Evolutionary conservation across 2,329 filamentous ascomycete species (phyloP), one percentile per base, ranked within the genome.

Genomic region (Metarhizium sp.): DNA sequence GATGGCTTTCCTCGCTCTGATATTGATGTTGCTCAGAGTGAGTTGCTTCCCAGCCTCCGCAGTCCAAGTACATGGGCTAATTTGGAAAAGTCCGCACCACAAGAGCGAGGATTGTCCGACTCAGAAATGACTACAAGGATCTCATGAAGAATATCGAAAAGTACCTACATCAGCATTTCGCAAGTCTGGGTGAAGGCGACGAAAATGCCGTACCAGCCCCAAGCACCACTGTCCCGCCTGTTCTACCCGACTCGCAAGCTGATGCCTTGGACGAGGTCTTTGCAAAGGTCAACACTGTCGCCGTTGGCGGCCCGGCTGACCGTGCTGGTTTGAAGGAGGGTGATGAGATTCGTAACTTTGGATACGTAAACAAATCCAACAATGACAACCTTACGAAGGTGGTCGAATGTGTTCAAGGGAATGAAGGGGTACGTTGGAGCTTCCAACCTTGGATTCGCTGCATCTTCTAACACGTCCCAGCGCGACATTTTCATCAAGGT

Each of bases 1-100:
- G 94, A 97, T 72, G 94, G 94, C 50, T 99, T 90, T 68, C 94
- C 94, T 36, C 83, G 94, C 67, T 86, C 89, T 64, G 94, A 99
- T 71, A 86, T 99, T 60, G 94, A 99, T 69, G 88, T 99, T 59
- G 87, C 94, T 30, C 92, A 96, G 73, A 94, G 90, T 94, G 83
- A 61, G 78, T 55, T 16, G 34, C 52, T 52, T 10, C 40, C 32
- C 47, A 34, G 25, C 13, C 14, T 46, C 36, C 13, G 11, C 11
- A 36, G n/a, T 46, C 34, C 18, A 50, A 30, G 10, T 14, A 5
- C 36, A 18, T 46, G 25, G 53, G 60, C 69, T 52, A 66, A 50
- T 45, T 4, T 18, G 8, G 6, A n/a, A 48, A 54, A 95, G 90
- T 99, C 67, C 89, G 94, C 59, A 96, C 90, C n/a, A 96, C 92